phyloP scores from a whole-genome alignment of 2,329 filamentous ascomycete genomes.

The Intubia oerlemansii region DNA sequence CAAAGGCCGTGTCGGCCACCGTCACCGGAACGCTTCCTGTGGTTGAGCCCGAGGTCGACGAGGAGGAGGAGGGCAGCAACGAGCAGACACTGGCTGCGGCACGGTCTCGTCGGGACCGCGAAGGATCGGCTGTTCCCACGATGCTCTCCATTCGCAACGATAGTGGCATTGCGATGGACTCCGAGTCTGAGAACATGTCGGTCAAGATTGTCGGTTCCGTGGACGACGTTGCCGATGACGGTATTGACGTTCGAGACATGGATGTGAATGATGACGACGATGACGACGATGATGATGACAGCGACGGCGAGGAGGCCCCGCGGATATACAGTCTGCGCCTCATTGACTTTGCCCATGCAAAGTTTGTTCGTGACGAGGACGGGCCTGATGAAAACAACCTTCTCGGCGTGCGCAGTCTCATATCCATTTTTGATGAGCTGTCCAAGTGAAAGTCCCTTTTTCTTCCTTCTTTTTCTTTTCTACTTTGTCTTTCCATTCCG shows the following conservation, averaged over 20 bases:
- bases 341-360: slow-evolving; percentile 92
- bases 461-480: background rate
- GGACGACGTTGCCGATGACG: no score
- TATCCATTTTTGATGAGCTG: slow-evolving; percentile 40
- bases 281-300: slow-evolving; percentile 22
- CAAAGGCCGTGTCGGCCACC: no score
- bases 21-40: no score
- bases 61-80: background rate
- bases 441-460: background rate
- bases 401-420: slow-evolving; percentile 49
- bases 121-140: slow-evolving; percentile 11
- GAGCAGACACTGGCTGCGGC: background rate
- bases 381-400: slow-evolving; percentile 75
- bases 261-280: no score
- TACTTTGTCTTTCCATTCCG: background rate
- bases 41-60: background rate
- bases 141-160: slow-evolving; percentile 23
- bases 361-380: slow-evolving; percentile 61
- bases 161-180: slow-evolving; percentile 32
- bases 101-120: slow-evolving; percentile 6
- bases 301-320: slow-evolving; percentile 25
- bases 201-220: no score
- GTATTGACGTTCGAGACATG: no score
- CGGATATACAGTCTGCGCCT: slow-evolving; percentile 64
- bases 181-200: no score